phyloP scores from a whole-genome alignment of 306 rosid genomes.

The Arachis stenosperma region DNA sequence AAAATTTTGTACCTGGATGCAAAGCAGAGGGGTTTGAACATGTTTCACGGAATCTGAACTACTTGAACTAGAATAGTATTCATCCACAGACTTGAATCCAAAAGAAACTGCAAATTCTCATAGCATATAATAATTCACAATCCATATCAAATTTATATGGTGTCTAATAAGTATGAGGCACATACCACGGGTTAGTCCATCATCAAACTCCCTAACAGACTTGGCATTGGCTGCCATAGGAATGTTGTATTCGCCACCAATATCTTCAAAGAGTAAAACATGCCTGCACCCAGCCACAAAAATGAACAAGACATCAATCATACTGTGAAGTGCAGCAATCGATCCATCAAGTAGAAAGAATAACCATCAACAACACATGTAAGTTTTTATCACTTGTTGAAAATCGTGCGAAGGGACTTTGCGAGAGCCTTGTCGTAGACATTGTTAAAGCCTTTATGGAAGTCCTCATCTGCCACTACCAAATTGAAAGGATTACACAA shows the following conservation, averaged over 20 bases:
- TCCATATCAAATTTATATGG: constrained; percentile 26
- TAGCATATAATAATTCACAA: constrained; percentile 28
- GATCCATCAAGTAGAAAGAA: constrained; percentile 27
- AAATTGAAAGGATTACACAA: constrained; percentile 95
- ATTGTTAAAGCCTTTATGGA: constrained; percentile 85
- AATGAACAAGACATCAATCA: background rate
- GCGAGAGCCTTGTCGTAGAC: constrained; percentile 86
- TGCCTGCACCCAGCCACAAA: constrained; percentile 57
- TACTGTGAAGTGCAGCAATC: constrained; percentile 3
- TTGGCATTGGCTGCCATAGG: constrained; percentile 72
- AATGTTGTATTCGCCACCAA: constrained; percentile 72
- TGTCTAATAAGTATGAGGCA: constrained; percentile 29
- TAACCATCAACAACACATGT: constrained; percentile 14
- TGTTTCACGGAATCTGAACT: constrained; percentile 85
- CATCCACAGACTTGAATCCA: constrained; percentile 95
- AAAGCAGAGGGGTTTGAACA: constrained; percentile 81
- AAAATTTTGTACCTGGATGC: constrained; percentile 76
- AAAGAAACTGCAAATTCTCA: constrained; percentile 75
- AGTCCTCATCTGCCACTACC: constrained; percentile 85
- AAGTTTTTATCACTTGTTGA: constrained; percentile 64
- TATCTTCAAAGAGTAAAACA: constrained; percentile 76
- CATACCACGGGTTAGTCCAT: constrained; percentile 89
- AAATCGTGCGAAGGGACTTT: constrained; percentile 62
- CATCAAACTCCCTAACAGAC: constrained; percentile 85
- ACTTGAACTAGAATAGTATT: constrained; percentile 76